A percentile compares a stretch with the other conserved stretches of the same genome.
Evolutionary conservation across 1,139 yeast species (phyloP).

Genomic region (Taiozyma onychis): DNA sequence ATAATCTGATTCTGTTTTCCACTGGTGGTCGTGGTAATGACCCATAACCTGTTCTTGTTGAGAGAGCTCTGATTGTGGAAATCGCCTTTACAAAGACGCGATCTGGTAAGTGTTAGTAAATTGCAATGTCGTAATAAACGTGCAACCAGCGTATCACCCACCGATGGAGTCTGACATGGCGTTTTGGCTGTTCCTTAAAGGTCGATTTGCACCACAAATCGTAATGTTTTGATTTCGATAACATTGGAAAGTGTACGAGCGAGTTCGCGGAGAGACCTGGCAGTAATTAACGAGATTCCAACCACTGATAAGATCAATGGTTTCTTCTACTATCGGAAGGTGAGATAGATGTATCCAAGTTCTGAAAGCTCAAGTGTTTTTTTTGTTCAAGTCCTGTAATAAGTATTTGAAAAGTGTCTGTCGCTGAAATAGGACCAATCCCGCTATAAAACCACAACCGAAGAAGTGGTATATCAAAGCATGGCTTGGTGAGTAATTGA

Average conservation of each 20-base stretch:
- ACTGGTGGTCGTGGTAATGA: conserved; percentile 78
- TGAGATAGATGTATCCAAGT: background rate
- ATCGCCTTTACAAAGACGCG: conserved; percentile 79
- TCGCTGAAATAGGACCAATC: conserved; percentile 64
- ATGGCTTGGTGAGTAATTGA: conserved; percentile 70
- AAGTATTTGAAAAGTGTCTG: conserved; percentile 28
- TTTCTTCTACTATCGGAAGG: background rate
- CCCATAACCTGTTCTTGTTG: conserved; percentile 64
- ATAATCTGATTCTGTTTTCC: conserved; percentile 59
- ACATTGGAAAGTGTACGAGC: background rate
- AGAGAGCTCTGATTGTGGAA: conserved; percentile 67
- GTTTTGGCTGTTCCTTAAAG: background rate
- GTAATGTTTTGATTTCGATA: background rate
- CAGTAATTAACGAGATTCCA: background rate
- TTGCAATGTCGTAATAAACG: background rate
- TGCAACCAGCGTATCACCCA: conserved; percentile 22
- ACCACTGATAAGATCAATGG: background rate
- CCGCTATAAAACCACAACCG: conserved; percentile 30
- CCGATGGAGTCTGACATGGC: conserved; percentile 38
- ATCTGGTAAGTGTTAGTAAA: conserved; percentile 33
- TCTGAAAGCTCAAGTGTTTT: background rate
- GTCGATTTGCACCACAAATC: background rate
- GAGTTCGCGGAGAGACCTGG: background rate
- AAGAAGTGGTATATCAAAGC: conserved; percentile 15
- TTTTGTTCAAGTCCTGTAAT: background rate